Evolutionary conservation across 2,329 filamentous ascomycete species (phyloP).

Genomic region (Xylariaceae sp.): DNA sequence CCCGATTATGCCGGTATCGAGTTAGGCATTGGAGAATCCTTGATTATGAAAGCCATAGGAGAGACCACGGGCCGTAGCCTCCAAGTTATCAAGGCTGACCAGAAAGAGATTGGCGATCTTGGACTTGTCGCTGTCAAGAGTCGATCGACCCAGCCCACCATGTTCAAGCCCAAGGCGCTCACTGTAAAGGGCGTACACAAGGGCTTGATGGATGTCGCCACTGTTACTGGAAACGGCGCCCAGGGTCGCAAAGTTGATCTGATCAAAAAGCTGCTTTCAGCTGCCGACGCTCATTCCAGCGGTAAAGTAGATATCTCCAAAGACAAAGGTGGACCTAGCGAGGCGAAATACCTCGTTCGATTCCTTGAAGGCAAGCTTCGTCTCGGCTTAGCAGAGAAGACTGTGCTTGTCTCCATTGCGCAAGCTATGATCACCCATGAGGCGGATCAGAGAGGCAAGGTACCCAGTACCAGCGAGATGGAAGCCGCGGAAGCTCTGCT

Average conservation of each 20-base stretch:
- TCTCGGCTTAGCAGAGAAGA: constrained; percentile 86
- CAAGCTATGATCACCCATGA: constrained; percentile 88
- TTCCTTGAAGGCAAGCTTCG: constrained; percentile 93
- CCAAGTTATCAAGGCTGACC: constrained; percentile 87
- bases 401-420: constrained; percentile 82
- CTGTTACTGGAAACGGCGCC: constrained; percentile 77
- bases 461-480: constrained; percentile 70
- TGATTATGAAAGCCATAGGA: constrained; percentile 98
- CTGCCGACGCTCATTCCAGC: constrained; percentile 69
- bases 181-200: constrained; percentile 85
- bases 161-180: constrained; percentile 94
- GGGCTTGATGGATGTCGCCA: constrained; percentile 83
- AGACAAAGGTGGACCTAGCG: constrained; percentile 89
- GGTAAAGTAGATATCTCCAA: constrained; percentile 86
- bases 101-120: constrained; percentile 93
- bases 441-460: constrained; percentile 62
- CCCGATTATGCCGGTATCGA: constrained; percentile 96
- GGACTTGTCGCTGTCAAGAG: constrained; percentile 94
- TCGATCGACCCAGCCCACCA: constrained; percentile 89
- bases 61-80: constrained; percentile 88
- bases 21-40: constrained; percentile 93
- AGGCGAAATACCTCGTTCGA: constrained; percentile 89
- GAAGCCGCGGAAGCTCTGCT: constrained; percentile 80
- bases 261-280: constrained; percentile 94
- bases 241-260: constrained; percentile 87